These are phyloP conservation scores for Paramarasmius palmivorus DNA, from an alignment of 1,284 basidiomycete genomes.

Conservation along the genomic window DNA sequence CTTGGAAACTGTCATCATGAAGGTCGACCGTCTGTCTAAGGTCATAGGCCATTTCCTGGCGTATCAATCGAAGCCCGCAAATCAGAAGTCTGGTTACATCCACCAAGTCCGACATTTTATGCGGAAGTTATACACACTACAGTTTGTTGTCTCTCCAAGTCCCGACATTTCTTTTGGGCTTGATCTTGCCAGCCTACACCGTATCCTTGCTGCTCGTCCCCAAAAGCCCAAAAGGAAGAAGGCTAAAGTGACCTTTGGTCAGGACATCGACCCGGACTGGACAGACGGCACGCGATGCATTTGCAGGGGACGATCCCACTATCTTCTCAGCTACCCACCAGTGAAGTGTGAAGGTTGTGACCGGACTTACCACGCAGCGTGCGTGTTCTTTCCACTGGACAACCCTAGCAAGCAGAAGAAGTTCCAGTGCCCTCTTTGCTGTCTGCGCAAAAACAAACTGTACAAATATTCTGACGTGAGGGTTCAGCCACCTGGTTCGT, in stretches of 20 bases:
- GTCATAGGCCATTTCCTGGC: slow-evolving; percentile 78
- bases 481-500: slow-evolving; percentile 64
- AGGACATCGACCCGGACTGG: slow-evolving; percentile 74
- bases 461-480: slow-evolving; percentile 76
- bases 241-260: slow-evolving; percentile 73
- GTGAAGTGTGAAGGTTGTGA: slow-evolving; percentile 69
- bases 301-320: slow-evolving; percentile 67
- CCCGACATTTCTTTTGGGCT: slow-evolving; percentile 77
- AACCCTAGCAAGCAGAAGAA: slow-evolving; percentile 31
- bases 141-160: slow-evolving; percentile 77
- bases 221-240: slow-evolving; percentile 56
- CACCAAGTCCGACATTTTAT: slow-evolving; percentile 83
- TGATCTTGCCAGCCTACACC: slow-evolving; percentile 76
- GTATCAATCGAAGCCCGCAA: slow-evolving; percentile 62
- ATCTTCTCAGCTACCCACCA: slow-evolving; percentile 56
- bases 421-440: slow-evolving; percentile 74
- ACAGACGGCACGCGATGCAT: slow-evolving; percentile 76
- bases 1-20: slow-evolving; percentile 73
- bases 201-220: slow-evolving; percentile 65
- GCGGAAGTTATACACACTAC: slow-evolving; percentile 82
- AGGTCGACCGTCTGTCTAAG: slow-evolving; percentile 68
- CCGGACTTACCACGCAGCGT: slow-evolving; percentile 69
- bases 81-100: slow-evolving; percentile 71
- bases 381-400: slow-evolving; percentile 62
- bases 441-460: slow-evolving; percentile 64